Evolutionary conservation across 805 yeast genomes (phyloP).

Genomic region (Candida bentonensis): DNA sequence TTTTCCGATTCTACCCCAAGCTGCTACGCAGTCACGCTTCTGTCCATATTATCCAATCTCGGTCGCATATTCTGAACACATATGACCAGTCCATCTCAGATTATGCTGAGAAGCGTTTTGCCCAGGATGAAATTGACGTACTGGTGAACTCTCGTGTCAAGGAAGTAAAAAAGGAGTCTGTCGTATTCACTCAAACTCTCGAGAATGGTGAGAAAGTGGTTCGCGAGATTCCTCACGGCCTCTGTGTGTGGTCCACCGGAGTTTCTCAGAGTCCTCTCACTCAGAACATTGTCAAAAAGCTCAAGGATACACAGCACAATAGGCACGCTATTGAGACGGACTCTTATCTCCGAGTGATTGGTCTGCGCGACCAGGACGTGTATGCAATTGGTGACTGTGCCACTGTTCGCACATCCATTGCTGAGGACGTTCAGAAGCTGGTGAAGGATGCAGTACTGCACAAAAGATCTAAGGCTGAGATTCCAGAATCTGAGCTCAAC

Average conservation of each 20-base stretch:
- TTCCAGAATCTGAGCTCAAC: constrained; percentile 37
- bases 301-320: constrained; percentile 38
- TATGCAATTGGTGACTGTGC: constrained; percentile 66
- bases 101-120: constrained; percentile 50
- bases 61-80: constrained; percentile 53
- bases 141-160: constrained; percentile 52
- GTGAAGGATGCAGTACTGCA: constrained; percentile 20
- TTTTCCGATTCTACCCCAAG: constrained; percentile 42
- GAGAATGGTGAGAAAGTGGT: constrained; percentile 25
- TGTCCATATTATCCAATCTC: constrained; percentile 56
- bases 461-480: constrained; percentile 6
- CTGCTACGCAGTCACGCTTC: constrained; percentile 48
- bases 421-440: constrained; percentile 39
- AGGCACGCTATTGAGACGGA: constrained; percentile 66
- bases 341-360: constrained; percentile 53
- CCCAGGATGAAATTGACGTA: constrained; percentile 48
- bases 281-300: constrained; percentile 34
- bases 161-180: constrained; percentile 40
- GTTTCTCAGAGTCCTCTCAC: constrained; percentile 55
- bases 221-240: constrained; percentile 47
- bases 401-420: constrained; percentile 46
- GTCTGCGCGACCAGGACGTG: constrained; percentile 53
- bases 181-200: constrained; percentile 40
- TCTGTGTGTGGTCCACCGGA: constrained; percentile 68
- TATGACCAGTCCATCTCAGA: constrained; percentile 51